Evolutionary conservation across 2,329 filamentous ascomycete species (phyloP).

Genomic region (Cladosporium sp.): DNA sequence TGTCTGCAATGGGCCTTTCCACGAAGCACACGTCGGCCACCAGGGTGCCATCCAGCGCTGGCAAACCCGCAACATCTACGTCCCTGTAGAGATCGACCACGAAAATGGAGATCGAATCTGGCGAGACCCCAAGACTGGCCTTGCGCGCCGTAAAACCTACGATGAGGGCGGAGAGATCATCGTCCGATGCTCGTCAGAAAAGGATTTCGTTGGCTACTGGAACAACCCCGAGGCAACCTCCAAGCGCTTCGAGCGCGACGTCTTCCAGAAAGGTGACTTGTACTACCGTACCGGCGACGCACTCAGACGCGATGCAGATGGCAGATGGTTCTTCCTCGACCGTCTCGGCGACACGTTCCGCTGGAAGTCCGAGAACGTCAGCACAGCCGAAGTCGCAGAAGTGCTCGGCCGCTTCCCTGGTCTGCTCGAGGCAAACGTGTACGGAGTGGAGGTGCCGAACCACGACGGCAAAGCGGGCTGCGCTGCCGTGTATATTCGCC

Average conservation of each 20-base stretch:
- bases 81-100: slow-evolving; percentile 66
- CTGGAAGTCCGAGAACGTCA: slow-evolving; percentile 49
- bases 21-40: slow-evolving; percentile 63
- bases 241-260: slow-evolving; percentile 48
- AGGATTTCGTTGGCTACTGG: slow-evolving; percentile 66
- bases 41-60: slow-evolving; percentile 61
- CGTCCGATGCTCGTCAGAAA: slow-evolving; percentile 55
- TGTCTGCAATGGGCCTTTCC: slow-evolving; percentile 52
- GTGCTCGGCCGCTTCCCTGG: slow-evolving; percentile 42
- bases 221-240: slow-evolving; percentile 62
- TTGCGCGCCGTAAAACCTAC: slow-evolving; percentile 59
- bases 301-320: slow-evolving; percentile 39
- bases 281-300: slow-evolving; percentile 48
- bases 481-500: slow-evolving; percentile 56
- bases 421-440: slow-evolving; percentile 46
- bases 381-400: slow-evolving; percentile 45
- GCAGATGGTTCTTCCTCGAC: slow-evolving; percentile 48
- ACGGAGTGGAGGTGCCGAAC: slow-evolving; percentile 44
- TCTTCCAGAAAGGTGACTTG: slow-evolving; percentile 46
- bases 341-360: slow-evolving; percentile 47
- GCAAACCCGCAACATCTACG: slow-evolving; percentile 50
- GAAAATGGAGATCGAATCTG: slow-evolving; percentile 60
- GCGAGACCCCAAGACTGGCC: slow-evolving; percentile 64
- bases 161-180: slow-evolving; percentile 72
- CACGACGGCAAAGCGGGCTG: slow-evolving; percentile 51